phyloP scores from a whole-genome alignment of 345 rosid genomes.

The Brassica rapa region DNA sequence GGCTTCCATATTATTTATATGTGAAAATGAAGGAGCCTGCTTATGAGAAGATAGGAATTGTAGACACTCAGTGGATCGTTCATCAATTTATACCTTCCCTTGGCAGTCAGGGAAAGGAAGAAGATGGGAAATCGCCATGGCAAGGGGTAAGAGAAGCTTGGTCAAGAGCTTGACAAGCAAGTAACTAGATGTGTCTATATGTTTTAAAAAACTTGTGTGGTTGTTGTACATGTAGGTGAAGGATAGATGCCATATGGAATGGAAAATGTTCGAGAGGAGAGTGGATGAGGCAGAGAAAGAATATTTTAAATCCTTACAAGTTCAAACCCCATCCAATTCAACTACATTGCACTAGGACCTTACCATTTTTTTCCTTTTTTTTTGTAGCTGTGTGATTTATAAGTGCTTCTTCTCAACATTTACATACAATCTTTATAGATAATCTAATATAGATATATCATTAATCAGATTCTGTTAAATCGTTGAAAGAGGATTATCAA shows the following conservation, averaged over 20 bases:
- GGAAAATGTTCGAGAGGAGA: constrained; percentile 75
- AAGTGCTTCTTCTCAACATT: neutral
- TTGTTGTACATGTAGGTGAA: constrained; percentile 55
- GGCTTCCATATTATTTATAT: neutral
- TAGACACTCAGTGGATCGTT: constrained; percentile 95
- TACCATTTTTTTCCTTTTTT: neutral
- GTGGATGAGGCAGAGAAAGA: constrained; percentile 61
- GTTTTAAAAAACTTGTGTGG: constrained; percentile 1
- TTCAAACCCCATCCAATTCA: constrained; percentile 28
- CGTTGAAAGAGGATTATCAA: neutral
- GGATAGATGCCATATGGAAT: constrained; percentile 71
- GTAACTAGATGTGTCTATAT: constrained; percentile 1
- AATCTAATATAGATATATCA: neutral
- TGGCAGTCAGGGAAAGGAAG: constrained; percentile 66
- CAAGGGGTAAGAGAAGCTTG: constrained; percentile 65
- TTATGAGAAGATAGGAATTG: constrained; percentile 87
- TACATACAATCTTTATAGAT: constrained; percentile 12
- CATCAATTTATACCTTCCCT: constrained; percentile 92
- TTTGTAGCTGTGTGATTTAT: constrained; percentile 11
- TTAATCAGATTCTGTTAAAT: neutral
- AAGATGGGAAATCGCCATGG: constrained; percentile 70
- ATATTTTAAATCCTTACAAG: constrained; percentile 42
- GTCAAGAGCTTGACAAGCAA: neutral
- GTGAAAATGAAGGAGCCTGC: constrained; percentile 64
- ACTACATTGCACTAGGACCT: constrained; percentile 35